A percentile compares a stretch with the other conserved stretches of the same genome.
phyloP scores from a whole-genome alignment of 2,329 filamentous ascomycete species.

The Fusarium fujikuroi region DNA sequence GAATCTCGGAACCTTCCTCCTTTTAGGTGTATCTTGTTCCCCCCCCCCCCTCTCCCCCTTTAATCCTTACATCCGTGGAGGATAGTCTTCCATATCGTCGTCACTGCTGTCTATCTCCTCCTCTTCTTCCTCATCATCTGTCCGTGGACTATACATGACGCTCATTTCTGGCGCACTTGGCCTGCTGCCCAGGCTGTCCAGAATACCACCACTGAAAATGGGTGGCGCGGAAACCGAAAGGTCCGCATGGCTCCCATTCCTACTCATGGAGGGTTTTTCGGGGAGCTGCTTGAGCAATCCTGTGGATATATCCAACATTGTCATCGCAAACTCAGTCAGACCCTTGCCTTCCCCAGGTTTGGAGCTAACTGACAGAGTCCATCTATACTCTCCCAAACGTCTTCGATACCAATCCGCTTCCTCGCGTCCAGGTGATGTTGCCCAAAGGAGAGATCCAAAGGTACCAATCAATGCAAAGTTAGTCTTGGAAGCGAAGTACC shows the following conservation, averaged over 20 bases:
- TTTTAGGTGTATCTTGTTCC: neutral
- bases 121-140: slow-evolving; percentile 54
- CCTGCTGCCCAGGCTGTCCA: slow-evolving; percentile 56
- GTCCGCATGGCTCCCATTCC: slow-evolving; percentile 62
- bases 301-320: slow-evolving; percentile 78
- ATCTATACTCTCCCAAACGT: slow-evolving; percentile 87
- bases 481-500: slow-evolving; percentile 88
- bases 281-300: slow-evolving; percentile 75
- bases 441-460: slow-evolving; percentile 90
- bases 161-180: slow-evolving; percentile 59
- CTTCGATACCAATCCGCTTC: slow-evolving; percentile 94
- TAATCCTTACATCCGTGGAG: slow-evolving; percentile 34
- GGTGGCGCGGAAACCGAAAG: slow-evolving; percentile 52
- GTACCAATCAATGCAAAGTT: slow-evolving; percentile 97
- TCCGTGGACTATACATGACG: slow-evolving; percentile 62
- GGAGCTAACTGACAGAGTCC: slow-evolving; percentile 89
- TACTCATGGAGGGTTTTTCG: slow-evolving; percentile 74
- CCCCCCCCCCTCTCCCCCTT: neutral
- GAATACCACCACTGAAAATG: slow-evolving; percentile 49
- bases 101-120: slow-evolving; percentile 62
- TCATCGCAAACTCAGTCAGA: slow-evolving; percentile 77
- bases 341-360: slow-evolving; percentile 72
- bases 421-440: slow-evolving; percentile 85
- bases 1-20: neutral
- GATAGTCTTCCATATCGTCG: slow-evolving; percentile 64